Base-by-base conservation (phyloP, 1,139 yeast genomes). In the Scheffersomyces titani region DNA sequence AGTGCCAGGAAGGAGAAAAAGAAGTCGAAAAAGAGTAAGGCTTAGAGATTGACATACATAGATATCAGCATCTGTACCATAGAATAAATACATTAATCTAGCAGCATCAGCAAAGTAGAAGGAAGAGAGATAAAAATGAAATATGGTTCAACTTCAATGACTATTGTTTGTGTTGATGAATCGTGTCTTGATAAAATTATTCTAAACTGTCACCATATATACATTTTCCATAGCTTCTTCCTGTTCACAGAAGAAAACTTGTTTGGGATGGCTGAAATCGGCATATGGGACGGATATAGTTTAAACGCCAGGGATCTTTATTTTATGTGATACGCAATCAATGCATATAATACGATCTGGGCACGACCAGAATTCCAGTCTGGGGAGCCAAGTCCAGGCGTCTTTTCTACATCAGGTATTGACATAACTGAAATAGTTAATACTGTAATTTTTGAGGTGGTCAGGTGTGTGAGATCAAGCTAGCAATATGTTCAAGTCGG, bases 1-100 rank as follows among this genome's bases (percentile, higher is more conserved):
- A 70, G 68, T 59, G 52, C 54, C 50, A 58, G 57, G 58, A 54
- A 55, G 50, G 50, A 55, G 50, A 57, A 57, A 58, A 49, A 55
- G 51, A 52, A 51, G 57, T 52, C 51, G 48, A 50, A 53, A 50
- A 57, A 60, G 51, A 19, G 24, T n/a, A 66, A 67, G 57, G 49
- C 47, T 19, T 47, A 40, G 44, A 47, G 51, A 18, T 20, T 7
- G 36, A 52, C 19, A 19, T 19, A 47, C 20, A 47, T 19, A 30
- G 40, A 30, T 30, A 30, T 11, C 16, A 30, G 40, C 40, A 30
- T 30, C 40, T 30, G 40, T 30, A 30, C 40, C 16, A 30, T 30
- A 30, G 40, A 30, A 30, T 30, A 30, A 30, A 30, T 30, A 6
- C 40, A 30, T 30, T 30, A 11, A 11, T 4, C 16, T 9, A 30